These are phyloP conservation scores for Periconia sp. DNA, from an alignment of 2,329 filamentous ascomycete genomes.

Conservation along the genomic window DNA sequence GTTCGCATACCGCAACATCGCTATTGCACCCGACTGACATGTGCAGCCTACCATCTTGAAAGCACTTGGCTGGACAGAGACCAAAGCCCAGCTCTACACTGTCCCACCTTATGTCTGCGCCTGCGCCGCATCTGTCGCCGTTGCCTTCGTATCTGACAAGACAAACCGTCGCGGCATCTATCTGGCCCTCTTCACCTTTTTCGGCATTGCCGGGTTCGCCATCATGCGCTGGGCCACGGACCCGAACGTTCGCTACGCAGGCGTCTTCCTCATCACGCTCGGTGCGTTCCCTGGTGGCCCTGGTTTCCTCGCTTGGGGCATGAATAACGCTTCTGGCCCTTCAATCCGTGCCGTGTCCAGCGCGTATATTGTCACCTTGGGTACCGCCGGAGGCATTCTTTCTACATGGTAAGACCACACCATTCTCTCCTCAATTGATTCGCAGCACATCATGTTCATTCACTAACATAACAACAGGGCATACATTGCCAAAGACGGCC, in stretches of 20 bases:
- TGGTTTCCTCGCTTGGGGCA: constrained; percentile 60
- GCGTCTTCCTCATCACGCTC: constrained; percentile 58
- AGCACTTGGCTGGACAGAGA: constrained; percentile 41
- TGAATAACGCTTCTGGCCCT: constrained; percentile 62
- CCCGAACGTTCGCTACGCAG: constrained; percentile 57
- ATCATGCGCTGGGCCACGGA: constrained; percentile 59
- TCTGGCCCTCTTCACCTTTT: constrained; percentile 36
- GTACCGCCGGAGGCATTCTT: constrained; percentile 60
- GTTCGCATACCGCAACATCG: neutral
- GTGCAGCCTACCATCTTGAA: constrained; percentile 39
- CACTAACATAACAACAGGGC: constrained; percentile 60
- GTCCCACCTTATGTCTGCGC: constrained; percentile 44
- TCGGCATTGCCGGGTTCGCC: constrained; percentile 55
- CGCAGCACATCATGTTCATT: neutral
- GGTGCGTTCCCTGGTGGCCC: constrained; percentile 62
- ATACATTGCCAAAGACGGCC: constrained; percentile 58
- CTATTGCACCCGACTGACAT: constrained; percentile 7
- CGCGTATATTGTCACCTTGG: constrained; percentile 68
- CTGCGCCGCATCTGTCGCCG: constrained; percentile 35
- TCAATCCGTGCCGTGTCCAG: constrained; percentile 59
- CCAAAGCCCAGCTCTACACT: constrained; percentile 42
- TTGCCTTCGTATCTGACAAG: constrained; percentile 42
- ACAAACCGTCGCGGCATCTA: constrained; percentile 43
- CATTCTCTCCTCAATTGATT: constrained; percentile 46
- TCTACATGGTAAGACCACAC: constrained; percentile 55